phyloP scores from a whole-genome alignment of 2,329 filamentous ascomycete species.

The Cladorrhinum sp. region DNA sequence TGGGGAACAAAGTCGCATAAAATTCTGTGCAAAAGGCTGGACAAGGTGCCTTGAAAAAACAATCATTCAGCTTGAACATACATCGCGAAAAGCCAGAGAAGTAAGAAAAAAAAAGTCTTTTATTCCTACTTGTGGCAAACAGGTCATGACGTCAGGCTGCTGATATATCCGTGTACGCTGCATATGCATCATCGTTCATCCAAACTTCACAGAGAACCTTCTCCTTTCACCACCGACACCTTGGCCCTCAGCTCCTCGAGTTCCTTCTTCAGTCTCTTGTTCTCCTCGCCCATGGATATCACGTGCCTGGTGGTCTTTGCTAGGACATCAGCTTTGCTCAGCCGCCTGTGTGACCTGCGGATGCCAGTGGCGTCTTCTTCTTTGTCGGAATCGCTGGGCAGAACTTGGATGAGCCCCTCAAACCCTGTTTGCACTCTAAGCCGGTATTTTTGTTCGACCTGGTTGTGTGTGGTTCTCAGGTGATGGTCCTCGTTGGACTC shows the following conservation, averaged over 20 bases:
- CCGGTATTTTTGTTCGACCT: slow-evolving; percentile 27
- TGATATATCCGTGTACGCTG: neutral
- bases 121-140: too few relatives aligned
- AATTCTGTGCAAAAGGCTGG: too few relatives aligned
- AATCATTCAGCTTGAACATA: too few relatives aligned
- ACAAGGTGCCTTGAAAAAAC: too few relatives aligned
- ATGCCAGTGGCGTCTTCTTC: neutral
- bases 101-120: too few relatives aligned
- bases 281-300: neutral
- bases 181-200: too few relatives aligned
- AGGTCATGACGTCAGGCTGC: neutral
- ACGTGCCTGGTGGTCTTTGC: neutral
- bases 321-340: slow-evolving; percentile 2
- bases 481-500: slow-evolving; percentile 21
- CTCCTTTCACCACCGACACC: neutral
- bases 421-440: slow-evolving; percentile 23
- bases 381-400: slow-evolving; percentile 8
- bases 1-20: too few relatives aligned
- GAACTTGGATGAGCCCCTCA: slow-evolving; percentile 20
- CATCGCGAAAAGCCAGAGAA: too few relatives aligned
- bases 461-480: slow-evolving; percentile 24
- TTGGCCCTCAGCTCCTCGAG: neutral
- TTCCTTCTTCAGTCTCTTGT: slow-evolving; percentile 1
- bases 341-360: neutral
- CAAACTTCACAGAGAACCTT: neutral